Conservation (phyloP, 2,329 filamentous ascomycete genomes). For the Penicillium sp. region DNA sequence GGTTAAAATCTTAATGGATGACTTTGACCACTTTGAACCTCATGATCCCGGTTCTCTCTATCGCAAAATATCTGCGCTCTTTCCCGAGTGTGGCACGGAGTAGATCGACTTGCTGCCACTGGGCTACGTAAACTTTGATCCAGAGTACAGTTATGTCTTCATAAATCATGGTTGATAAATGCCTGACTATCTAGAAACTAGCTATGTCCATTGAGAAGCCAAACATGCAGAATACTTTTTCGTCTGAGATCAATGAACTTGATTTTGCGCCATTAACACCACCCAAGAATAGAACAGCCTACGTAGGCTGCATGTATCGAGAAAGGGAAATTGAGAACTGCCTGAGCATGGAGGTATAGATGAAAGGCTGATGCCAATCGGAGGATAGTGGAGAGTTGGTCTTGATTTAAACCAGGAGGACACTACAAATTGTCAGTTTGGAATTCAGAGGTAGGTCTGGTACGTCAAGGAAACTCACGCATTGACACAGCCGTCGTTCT, state of each 20-base stretch:
- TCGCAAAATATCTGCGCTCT: too few relatives aligned
- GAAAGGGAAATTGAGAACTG: slow-evolving; percentile 19
- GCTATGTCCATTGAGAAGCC: slow-evolving; percentile 14
- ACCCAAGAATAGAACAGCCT: slow-evolving; percentile 19
- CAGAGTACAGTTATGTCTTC: slow-evolving; percentile 1
- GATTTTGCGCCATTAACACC: slow-evolving; percentile 29
- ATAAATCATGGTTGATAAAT: slow-evolving; percentile 18
- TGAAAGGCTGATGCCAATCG: slow-evolving; percentile 18
- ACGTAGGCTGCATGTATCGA: slow-evolving; percentile 19
- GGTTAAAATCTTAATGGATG: slow-evolving; percentile 11
- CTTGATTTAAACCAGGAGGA: slow-evolving; percentile 25
- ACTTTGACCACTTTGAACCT: not conserved
- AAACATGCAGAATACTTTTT: slow-evolving; percentile 27
- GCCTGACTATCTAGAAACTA: slow-evolving; percentile 22
- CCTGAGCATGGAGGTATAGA: slow-evolving; percentile 25
- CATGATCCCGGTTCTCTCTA: too few relatives aligned
- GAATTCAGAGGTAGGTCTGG: not conserved
- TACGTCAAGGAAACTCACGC: slow-evolving; percentile 10
- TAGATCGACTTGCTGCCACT: too few relatives aligned
- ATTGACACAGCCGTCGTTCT: slow-evolving; percentile 17
- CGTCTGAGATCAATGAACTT: slow-evolving; percentile 21
- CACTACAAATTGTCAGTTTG: slow-evolving; percentile 7
- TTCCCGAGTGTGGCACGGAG: too few relatives aligned
- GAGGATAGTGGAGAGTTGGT: slow-evolving; percentile 10
- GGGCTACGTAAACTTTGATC: too few relatives aligned